phyloP scores from a whole-genome alignment of 805 yeast species.

The Komagataella kurtzmanii region DNA sequence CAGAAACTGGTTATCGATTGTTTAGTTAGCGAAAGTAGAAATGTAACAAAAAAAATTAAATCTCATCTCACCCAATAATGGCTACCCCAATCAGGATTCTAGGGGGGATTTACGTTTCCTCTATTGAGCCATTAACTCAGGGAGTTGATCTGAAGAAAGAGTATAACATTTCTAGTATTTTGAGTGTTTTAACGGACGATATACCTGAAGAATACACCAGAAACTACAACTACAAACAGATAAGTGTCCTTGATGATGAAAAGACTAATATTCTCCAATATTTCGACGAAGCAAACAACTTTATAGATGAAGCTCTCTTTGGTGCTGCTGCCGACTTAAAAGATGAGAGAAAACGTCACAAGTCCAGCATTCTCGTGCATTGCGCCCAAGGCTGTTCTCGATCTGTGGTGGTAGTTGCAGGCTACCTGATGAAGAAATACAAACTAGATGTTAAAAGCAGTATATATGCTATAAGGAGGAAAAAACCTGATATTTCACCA shows the following conservation, averaged over 20 bases:
- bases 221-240: slow-evolving; percentile 38
- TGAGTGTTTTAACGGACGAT: slow-evolving; percentile 56
- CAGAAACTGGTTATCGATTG: background rate
- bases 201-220: slow-evolving; percentile 33
- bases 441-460: slow-evolving; percentile 48
- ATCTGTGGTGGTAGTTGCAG: slow-evolving; percentile 29
- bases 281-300: slow-evolving; percentile 47
- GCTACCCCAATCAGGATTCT: slow-evolving; percentile 42
- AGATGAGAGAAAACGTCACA: slow-evolving; percentile 19
- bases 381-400: slow-evolving; percentile 41
- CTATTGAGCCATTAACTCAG: slow-evolving; percentile 49
- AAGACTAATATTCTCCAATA: slow-evolving; percentile 50
- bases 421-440: slow-evolving; percentile 38
- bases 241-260: slow-evolving; percentile 64
- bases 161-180: slow-evolving; percentile 52
- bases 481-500: slow-evolving; percentile 48
- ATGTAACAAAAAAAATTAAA: background rate
- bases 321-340: slow-evolving; percentile 15
- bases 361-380: slow-evolving; percentile 33
- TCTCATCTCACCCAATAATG: background rate
- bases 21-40: background rate
- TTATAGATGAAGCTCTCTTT: slow-evolving; percentile 53
- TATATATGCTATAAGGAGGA: slow-evolving; percentile 60
- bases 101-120: slow-evolving; percentile 71
- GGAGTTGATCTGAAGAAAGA: slow-evolving; percentile 34